Conservation (phyloP, 495 filamentous ascomycete species). For the Aspergillus cavernicola region DNA sequence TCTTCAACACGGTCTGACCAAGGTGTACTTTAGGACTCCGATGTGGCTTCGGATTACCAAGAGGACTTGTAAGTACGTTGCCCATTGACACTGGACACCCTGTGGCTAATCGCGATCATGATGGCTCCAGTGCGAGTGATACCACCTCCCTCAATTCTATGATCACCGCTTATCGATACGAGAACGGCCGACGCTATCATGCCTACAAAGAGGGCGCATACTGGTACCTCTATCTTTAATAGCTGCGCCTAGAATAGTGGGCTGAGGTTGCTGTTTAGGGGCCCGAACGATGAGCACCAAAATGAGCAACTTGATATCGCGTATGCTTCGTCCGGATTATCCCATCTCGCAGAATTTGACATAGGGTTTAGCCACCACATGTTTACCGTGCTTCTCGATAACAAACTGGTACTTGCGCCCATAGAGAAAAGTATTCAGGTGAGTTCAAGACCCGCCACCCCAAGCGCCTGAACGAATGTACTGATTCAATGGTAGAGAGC, state of each 20-base stretch:
- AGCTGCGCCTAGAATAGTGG: no score
- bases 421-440: constrained; percentile 44
- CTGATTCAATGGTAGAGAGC: constrained; percentile 24
- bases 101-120: neutral
- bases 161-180: neutral
- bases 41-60: neutral
- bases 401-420: constrained; percentile 19
- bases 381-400: constrained; percentile 33
- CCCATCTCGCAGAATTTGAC: neutral
- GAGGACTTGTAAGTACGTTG: neutral
- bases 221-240: constrained; percentile 10
- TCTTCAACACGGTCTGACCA: neutral
- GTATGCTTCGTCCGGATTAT: constrained; percentile 15
- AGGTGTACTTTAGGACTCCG: neutral
- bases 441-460: constrained; percentile 12
- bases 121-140: neutral
- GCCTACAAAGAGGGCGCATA: constrained; percentile 29
- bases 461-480: neutral
- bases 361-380: constrained; percentile 28
- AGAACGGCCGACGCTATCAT: constrained; percentile 18
- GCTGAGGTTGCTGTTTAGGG: constrained; percentile 16
- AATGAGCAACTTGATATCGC: constrained; percentile 27
- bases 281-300: constrained; percentile 35
- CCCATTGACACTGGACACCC: neutral
- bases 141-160: neutral